phyloP scores from a whole-genome alignment of 768 basidiomycete species.

The Termitomyces sp. region DNA sequence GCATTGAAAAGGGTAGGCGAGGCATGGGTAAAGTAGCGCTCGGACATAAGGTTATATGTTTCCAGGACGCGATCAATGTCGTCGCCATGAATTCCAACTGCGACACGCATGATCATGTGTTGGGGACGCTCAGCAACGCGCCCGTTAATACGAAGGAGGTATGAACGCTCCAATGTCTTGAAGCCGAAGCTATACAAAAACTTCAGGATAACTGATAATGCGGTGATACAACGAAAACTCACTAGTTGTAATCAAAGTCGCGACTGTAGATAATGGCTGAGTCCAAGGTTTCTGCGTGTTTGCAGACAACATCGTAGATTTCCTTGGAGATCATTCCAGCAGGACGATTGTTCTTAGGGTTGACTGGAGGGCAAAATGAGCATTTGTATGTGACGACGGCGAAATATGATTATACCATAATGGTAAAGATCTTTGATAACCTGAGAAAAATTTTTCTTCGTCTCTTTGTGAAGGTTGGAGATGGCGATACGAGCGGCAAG shows the following conservation, averaged over 20 bases:
- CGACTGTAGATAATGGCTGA: conserved; percentile 97
- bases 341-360: conserved; percentile 88
- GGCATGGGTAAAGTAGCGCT: conserved; percentile 97
- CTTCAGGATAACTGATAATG: background rate
- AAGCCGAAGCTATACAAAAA: conserved; percentile 79
- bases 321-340: conserved; percentile 91
- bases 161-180: conserved; percentile 98
- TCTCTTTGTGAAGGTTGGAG: conserved; percentile 98
- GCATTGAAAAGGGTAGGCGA: conserved; percentile 98
- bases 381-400: background rate
- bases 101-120: conserved; percentile 99
- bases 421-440: conserved; percentile 89
- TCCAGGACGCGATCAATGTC: conserved; percentile 88
- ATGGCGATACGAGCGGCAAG: conserved; percentile 98
- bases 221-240: conserved; percentile 21
- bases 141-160: conserved; percentile 90
- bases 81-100: conserved; percentile 91
- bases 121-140: conserved; percentile 97
- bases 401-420: conserved; percentile 55
- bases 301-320: conserved; percentile 78
- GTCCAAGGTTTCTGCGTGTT: conserved; percentile 79
- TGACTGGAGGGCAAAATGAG: conserved; percentile 46
- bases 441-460: conserved; percentile 93
- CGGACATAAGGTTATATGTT: conserved; percentile 96
- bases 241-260: conserved; percentile 98